phyloP scores from a whole-genome alignment of 2,329 filamentous ascomycete genomes.

The Neofusicoccum laricinum region DNA sequence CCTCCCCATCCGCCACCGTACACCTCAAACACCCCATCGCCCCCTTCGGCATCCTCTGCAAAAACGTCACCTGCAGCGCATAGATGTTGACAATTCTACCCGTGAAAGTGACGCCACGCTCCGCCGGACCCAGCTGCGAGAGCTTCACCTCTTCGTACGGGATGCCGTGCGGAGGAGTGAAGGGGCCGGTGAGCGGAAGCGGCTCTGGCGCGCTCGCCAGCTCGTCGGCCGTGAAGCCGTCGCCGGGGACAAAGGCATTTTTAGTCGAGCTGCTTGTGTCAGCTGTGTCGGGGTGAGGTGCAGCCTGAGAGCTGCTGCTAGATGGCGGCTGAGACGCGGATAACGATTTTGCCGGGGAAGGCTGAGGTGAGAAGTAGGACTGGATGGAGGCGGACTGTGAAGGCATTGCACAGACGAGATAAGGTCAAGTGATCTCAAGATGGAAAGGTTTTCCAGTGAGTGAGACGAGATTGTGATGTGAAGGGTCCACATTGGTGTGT shows the following conservation, averaged over 20 bases:
- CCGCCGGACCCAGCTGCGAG: constrained; percentile 48
- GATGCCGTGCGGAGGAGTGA: not conserved
- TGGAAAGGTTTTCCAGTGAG: no score
- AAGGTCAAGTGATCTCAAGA: not conserved
- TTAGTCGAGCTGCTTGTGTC: constrained; percentile 21
- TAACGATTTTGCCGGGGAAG: not conserved
- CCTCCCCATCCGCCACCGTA: constrained; percentile 56
- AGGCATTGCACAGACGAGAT: constrained; percentile 28
- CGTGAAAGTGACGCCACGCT: constrained; percentile 49
- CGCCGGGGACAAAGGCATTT: constrained; percentile 31
- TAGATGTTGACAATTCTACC: constrained; percentile 58
- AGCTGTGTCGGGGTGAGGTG: not conserved
- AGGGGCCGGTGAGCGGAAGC: not conserved
- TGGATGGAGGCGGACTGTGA: constrained; percentile 40
- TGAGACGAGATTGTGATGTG: not conserved
- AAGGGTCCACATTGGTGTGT: not conserved
- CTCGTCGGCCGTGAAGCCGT: constrained; percentile 55
- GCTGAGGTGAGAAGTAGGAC: constrained; percentile 38
- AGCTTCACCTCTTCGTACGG: constrained; percentile 49
- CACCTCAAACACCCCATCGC: constrained; percentile 54
- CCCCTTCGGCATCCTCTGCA: constrained; percentile 41
- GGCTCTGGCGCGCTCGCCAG: not conserved
- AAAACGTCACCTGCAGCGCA: constrained; percentile 36
- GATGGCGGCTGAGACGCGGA: not conserved
- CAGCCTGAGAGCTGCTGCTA: not conserved